A percentile compares a stretch with the other conserved stretches of the same genome.
Conservation (phyloP, 2,329 filamentous ascomycete species). For the Verticillium nonalfalfae region DNA sequence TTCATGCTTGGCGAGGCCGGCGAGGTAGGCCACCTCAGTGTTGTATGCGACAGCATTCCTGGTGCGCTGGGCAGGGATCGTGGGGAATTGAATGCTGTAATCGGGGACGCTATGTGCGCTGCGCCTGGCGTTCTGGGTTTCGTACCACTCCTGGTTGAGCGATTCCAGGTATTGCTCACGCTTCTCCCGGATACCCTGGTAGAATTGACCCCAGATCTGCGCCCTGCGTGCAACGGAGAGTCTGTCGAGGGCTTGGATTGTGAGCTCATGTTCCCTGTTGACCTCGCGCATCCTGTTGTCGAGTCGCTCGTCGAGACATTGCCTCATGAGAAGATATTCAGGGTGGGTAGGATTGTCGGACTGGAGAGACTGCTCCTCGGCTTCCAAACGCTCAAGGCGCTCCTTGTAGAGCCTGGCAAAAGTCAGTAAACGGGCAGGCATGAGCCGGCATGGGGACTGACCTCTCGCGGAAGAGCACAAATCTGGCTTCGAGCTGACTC, state of each 20-base stretch:
- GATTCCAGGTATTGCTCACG: constrained; percentile 74
- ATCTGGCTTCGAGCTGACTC: constrained; percentile 77
- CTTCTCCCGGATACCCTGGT: constrained; percentile 76
- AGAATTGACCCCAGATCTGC: constrained; percentile 85
- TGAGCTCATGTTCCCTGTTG: constrained; percentile 66
- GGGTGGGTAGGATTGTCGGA: constrained; percentile 69
- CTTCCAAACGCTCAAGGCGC: constrained; percentile 72
- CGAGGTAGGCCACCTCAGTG: constrained; percentile 84
- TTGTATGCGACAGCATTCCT: constrained; percentile 88
- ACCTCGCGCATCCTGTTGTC: constrained; percentile 76
- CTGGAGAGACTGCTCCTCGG: constrained; percentile 56
- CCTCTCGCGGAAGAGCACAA: constrained; percentile 78
- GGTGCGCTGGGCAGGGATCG: constrained; percentile 69
- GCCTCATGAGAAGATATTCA: constrained; percentile 85
- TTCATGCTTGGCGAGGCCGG: constrained; percentile 88
- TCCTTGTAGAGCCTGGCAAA: constrained; percentile 74
- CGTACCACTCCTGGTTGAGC: constrained; percentile 85
- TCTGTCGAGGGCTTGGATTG: constrained; percentile 64
- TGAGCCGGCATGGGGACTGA: constrained; percentile 26
- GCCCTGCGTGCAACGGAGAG: constrained; percentile 75
- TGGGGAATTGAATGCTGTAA: constrained; percentile 75
- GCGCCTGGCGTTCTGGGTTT: constrained; percentile 83
- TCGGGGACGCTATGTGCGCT: constrained; percentile 75
- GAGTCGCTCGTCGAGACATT: constrained; percentile 75
- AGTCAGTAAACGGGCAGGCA: not conserved